Evolutionary conservation across 2,329 filamentous ascomycete genomes (phyloP), one percentile per base, ranked within the genome.

Genomic region (Penicillium sp.): DNA sequence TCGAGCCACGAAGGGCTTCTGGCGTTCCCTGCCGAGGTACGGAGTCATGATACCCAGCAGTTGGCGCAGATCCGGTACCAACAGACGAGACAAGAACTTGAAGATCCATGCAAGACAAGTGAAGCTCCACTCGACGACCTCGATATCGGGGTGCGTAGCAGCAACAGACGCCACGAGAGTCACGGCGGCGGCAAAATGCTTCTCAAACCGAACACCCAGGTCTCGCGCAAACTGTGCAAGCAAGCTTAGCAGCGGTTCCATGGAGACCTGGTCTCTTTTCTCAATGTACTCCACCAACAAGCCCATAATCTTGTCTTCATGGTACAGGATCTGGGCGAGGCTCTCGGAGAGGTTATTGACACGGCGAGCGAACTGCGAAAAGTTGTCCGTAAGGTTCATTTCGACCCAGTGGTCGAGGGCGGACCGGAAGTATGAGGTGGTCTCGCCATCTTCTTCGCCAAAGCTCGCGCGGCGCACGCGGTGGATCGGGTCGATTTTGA

Each of bases 81-180:
- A 71, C 0, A 97, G 78, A 54, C 88, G 84, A 2, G 89, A 94
- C 4, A 98, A 79, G 63, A 97, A 97, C 66, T 98, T 98, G 79
- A 98, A 96, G 32, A 97, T 76, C 76, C 94, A 98, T 37, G 93
- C 89, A 46, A 98, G 76, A 58, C 88, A 90, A 10, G 85, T 89
- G 70, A 98, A 98, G 41, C 88, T 91, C 90, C 91, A 97, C 71
- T 98, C 93, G 41, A 97, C 87, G n/a, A 94, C 89, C 53, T 90
- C 87, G 22, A 87, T 84, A 61, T 87, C 85, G 46, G 86, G 78
- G 43, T 87, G 82, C 59, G 82, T 86, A 44, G 84, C 84, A 9
- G 89, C 90, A 54, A 97, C 79, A 13, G 82, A 81, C 31, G 87
- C 80, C 44, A 98, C 82, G 44, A 94, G 74, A 44, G 76, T 79